phyloP scores from a whole-genome alignment of 768 basidiomycete species.

The Pluteus cervinus region DNA sequence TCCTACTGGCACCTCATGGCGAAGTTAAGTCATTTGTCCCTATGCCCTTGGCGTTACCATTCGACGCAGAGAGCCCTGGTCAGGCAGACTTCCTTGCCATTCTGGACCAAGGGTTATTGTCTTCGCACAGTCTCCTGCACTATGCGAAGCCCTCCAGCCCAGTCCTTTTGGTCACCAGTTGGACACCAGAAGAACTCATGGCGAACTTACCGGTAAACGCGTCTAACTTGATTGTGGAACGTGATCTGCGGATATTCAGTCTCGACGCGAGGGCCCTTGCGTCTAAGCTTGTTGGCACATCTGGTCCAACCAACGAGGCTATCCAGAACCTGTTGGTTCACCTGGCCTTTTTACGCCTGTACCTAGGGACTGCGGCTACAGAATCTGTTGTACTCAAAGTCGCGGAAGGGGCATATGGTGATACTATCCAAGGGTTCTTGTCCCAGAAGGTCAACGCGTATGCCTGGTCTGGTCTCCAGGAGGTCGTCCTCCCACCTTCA shows the following conservation, averaged over 20 bases:
- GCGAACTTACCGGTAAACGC: constrained; percentile 56
- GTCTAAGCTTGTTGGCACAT: constrained; percentile 28
- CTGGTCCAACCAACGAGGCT: constrained; percentile 29
- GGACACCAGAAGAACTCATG: constrained; percentile 69
- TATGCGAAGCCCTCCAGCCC: constrained; percentile 61
- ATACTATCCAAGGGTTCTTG: constrained; percentile 40
- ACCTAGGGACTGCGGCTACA: constrained; percentile 59
- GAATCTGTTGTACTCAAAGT: constrained; percentile 48
- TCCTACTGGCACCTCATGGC: constrained; percentile 54
- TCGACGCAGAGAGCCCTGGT: constrained; percentile 40
- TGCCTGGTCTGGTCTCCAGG: constrained; percentile 64
- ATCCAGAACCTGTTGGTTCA: constrained; percentile 58
- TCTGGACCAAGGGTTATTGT: constrained; percentile 72
- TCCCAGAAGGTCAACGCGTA: constrained; percentile 46
- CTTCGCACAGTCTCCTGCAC: constrained; percentile 66
- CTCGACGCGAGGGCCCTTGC: constrained; percentile 56
- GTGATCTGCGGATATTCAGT: constrained; percentile 50
- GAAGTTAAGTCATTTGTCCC: constrained; percentile 37
- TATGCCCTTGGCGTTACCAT: constrained; percentile 49
- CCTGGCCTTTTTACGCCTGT: constrained; percentile 81
- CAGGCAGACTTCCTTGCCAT: constrained; percentile 68
- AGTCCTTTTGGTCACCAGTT: constrained; percentile 69
- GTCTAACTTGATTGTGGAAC: constrained; percentile 39
- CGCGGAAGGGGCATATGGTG: constrained; percentile 39
- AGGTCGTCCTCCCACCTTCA: constrained; percentile 38